Conservation (phyloP, 225 moss, liverwort and hornwort genomes). For the Ulota crispa region DNA sequence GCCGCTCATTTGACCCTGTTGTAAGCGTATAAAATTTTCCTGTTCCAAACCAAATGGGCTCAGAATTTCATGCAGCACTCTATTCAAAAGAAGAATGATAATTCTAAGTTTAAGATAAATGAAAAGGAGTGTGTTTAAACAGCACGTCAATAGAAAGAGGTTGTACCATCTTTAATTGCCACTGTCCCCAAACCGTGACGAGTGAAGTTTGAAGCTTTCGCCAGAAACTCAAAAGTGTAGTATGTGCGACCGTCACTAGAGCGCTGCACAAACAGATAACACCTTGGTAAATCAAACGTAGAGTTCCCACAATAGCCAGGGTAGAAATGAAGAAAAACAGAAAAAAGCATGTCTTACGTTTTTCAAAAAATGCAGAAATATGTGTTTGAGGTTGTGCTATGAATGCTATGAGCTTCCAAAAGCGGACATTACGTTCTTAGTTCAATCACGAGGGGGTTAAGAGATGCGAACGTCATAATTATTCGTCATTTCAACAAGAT, state of each 20-base stretch:
- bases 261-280: conserved; percentile 37
- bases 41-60: conserved; percentile 12
- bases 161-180: conserved; percentile 71
- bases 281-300: not conserved
- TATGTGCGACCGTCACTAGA: conserved; percentile 66
- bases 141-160: not conserved
- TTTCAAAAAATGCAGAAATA: not conserved
- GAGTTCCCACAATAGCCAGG: not conserved
- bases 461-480: not conserved
- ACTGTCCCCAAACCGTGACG: conserved; percentile 93
- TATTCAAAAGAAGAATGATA: not conserved
- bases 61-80: not conserved
- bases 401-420: not conserved
- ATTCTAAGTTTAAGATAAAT: not conserved
- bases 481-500: not conserved
- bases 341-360: not conserved
- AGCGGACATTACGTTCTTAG: not conserved
- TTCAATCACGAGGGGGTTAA: not conserved
- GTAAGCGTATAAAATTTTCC: conserved; percentile 92
- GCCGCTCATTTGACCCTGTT: conserved; percentile 90
- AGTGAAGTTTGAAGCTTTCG: conserved; percentile 81
- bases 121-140: not conserved
- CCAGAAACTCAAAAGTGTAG: conserved; percentile 85
- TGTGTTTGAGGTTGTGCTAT: not conserved
- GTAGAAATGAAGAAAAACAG: not conserved